Conservation (phyloP, 2,329 filamentous ascomycete species). For the Monilinia polystroma region DNA sequence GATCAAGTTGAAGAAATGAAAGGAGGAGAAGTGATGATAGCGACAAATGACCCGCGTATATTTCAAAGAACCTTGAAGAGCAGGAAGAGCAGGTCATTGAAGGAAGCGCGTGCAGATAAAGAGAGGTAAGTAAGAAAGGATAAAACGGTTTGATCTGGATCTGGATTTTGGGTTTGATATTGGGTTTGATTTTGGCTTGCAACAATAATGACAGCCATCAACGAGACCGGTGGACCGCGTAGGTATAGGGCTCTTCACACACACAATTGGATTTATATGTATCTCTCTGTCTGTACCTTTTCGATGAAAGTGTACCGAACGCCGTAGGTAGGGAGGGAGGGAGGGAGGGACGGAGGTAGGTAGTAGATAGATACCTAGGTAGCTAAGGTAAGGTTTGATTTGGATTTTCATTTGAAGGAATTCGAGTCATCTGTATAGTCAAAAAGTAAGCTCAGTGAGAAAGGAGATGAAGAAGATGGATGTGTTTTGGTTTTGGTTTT, state of each 20-base stretch:
- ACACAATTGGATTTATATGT: not conserved
- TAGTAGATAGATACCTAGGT: too few species aligned
- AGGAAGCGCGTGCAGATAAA: conserved; percentile 17
- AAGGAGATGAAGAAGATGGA: too few species aligned
- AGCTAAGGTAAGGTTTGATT: too few species aligned
- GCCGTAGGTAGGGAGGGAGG: too few species aligned
- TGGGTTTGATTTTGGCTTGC: not conserved
- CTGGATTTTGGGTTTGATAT: not conserved
- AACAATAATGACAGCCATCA: conserved; percentile 1
- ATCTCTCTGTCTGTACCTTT: too few species aligned
- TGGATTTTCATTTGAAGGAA: too few species aligned
- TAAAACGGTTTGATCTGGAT: not conserved
- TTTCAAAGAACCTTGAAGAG: conserved; percentile 1
- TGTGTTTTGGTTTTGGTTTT: too few species aligned
- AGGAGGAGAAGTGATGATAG: conserved; percentile 13
- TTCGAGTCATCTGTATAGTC: too few species aligned
- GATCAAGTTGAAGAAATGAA: not conserved
- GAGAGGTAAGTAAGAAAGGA: conserved; percentile 5
- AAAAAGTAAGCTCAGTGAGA: too few species aligned
- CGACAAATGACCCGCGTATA: conserved; percentile 16
- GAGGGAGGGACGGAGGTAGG: too few species aligned
- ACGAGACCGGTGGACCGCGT: not conserved
- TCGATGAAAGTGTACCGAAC: too few species aligned
- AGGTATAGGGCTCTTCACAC: not conserved
- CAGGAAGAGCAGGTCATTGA: not conserved